Base-by-base conservation (phyloP, 306 rosid genomes). In the Medicago truncatula region DNA sequence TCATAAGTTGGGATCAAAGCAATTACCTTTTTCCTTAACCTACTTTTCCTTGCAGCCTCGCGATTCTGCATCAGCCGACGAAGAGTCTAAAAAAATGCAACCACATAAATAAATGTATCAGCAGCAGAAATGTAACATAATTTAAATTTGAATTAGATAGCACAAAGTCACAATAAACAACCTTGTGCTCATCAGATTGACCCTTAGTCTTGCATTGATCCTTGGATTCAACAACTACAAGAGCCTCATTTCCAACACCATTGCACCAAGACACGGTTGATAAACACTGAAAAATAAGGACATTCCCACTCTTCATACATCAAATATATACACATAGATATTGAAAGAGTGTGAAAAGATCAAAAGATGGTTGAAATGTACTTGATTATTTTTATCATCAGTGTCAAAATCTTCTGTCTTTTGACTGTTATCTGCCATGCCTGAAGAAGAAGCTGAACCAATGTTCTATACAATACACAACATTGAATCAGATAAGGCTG, bases 31-130 rank as follows among this genome's bases (percentile, higher is more conserved):
- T 88, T 93, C 88, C 98, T 89, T 15, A 89, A 57, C 18, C 96
- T 81, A 80, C 98, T 93, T 85, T 93, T 93, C 86, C 84, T 86
- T 5, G 96, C 98, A 53, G 97, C 98, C 83, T 93, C 98, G 43
- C 96, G 88, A 88, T 93, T 93, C 79, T 93, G 93, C 18, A 91
- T 97, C 46, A 91, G 74, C 83, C 98, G 63, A 4, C 93, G 93
- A 20, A 91, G 85, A 10, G 85, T 74, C 97, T 94, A 86, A 21
- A 23, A 39, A 16, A 39, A 17, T 8, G 12, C 28, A 78, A 44
- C 14, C 79, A 67, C 46, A 40, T 25, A 72, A 46, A 62, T 18
- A 7, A 52, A 43, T 2, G 41, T 38, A 34, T 31, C 8, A 57
- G 40, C 12, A 64, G 69, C 20, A 84, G 18, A 23, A 23, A 68